A percentile compares a stretch with the other conserved stretches of the same genome.
Conservation (phyloP, 2,329 filamentous ascomycete species). For the Microdochium nivale region DNA sequence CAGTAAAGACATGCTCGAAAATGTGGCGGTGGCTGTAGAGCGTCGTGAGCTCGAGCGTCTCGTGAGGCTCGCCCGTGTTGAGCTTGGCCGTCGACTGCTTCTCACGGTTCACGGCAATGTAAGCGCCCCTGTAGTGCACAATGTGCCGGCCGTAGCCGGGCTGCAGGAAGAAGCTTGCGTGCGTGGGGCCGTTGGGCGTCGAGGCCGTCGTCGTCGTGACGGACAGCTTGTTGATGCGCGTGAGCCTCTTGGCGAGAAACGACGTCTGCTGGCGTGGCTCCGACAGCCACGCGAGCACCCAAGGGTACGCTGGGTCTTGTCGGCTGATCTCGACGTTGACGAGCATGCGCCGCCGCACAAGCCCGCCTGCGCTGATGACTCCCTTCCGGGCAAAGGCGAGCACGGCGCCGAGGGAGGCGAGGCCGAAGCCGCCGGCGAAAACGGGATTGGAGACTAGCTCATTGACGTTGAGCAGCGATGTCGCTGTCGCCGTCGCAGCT, state of each 20-base stretch:
- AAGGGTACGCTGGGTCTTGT: slow-evolving; percentile 86
- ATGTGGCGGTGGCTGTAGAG: slow-evolving; percentile 83
- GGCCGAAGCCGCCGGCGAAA: slow-evolving; percentile 71
- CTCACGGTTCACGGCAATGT: slow-evolving; percentile 78
- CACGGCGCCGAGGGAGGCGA: slow-evolving; percentile 78
- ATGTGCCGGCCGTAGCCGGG: slow-evolving; percentile 87
- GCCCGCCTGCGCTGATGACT: slow-evolving; percentile 59
- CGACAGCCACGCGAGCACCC: slow-evolving; percentile 92
- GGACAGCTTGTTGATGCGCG: slow-evolving; percentile 51
- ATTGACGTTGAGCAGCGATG: slow-evolving; percentile 29
- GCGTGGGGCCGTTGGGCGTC: slow-evolving; percentile 56
- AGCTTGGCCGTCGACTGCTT: slow-evolving; percentile 77
- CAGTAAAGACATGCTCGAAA: slow-evolving; percentile 81
- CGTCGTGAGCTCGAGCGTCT: slow-evolving; percentile 86
- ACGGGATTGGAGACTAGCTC: slow-evolving; percentile 55
- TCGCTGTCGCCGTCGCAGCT: not conserved
- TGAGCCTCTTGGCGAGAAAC: slow-evolving; percentile 49
- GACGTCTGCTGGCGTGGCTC: slow-evolving; percentile 61
- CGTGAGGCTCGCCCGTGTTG: slow-evolving; percentile 81
- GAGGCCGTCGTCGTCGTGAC: slow-evolving; percentile 47
- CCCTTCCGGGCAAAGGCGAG: slow-evolving; percentile 75
- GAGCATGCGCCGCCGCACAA: slow-evolving; percentile 76
- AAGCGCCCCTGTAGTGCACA: slow-evolving; percentile 76
- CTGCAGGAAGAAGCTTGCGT: slow-evolving; percentile 79
- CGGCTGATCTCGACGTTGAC: slow-evolving; percentile 94